These are phyloP conservation scores for Mycena haematopus DNA, from an alignment of 768 basidiomycete genomes.

Conservation along the genomic window DNA sequence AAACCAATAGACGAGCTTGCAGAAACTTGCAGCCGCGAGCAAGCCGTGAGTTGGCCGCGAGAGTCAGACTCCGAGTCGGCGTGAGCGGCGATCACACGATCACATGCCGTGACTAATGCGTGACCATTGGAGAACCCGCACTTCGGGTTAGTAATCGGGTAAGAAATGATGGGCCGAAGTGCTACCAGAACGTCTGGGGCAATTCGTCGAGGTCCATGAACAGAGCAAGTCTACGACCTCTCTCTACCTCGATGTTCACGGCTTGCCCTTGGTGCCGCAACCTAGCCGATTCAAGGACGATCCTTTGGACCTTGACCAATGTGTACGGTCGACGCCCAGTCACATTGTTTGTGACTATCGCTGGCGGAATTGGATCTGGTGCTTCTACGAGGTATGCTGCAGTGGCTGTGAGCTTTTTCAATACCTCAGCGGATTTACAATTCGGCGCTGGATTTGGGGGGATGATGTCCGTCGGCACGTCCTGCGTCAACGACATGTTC, in stretches of 20 bases:
- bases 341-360: constrained; percentile 22
- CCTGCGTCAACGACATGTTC: constrained; percentile 29
- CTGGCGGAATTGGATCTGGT: constrained; percentile 22
- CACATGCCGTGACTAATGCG: too few relatives aligned
- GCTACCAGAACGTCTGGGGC: too few relatives aligned
- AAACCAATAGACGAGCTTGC: too few relatives aligned
- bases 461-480: constrained; percentile 28
- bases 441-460: constrained; percentile 24
- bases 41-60: too few relatives aligned
- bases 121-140: too few relatives aligned
- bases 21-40: too few relatives aligned
- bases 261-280: constrained; percentile 17
- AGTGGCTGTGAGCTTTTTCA: constrained; percentile 4
- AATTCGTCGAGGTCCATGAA: background rate
- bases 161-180: too few relatives aligned
- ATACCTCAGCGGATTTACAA: background rate
- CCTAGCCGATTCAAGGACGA: constrained; percentile 20
- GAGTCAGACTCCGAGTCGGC: too few relatives aligned
- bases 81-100: too few relatives aligned
- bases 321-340: constrained; percentile 29
- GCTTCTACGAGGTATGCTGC: constrained; percentile 13
- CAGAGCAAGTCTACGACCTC: background rate
- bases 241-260: constrained; percentile 4
- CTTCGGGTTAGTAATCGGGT: too few relatives aligned
- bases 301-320: constrained; percentile 27